Evolutionary conservation across 2,329 filamentous ascomycete genomes (phyloP).

Genomic region (Bipolaris sorokiniana): DNA sequence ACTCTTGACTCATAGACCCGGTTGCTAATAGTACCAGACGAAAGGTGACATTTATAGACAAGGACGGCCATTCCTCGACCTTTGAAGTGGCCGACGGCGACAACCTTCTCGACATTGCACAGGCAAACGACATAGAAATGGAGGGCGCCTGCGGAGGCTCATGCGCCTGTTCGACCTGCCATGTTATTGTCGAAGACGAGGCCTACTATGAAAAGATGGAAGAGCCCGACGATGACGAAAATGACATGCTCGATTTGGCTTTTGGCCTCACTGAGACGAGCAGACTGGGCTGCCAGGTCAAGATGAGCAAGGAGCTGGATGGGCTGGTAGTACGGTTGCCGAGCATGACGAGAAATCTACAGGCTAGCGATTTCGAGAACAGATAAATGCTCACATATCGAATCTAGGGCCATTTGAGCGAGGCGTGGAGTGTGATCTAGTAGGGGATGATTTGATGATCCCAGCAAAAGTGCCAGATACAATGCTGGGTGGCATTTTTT

Average conservation of each 20-base stretch:
- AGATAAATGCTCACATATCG: background rate
- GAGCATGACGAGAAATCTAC: constrained; percentile 92
- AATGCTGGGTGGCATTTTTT: background rate
- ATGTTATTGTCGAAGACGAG: constrained; percentile 80
- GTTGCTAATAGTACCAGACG: constrained; percentile 61
- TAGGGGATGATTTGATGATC: background rate
- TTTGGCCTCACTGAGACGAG: constrained; percentile 89
- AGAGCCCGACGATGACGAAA: constrained; percentile 57
- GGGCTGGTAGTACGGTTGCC: constrained; percentile 85
- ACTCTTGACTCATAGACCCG: background rate
- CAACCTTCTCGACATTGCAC: constrained; percentile 93
- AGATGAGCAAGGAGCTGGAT: constrained; percentile 89
- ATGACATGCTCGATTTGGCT: constrained; percentile 72
- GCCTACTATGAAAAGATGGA: constrained; percentile 76
- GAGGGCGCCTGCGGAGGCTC: constrained; percentile 96
- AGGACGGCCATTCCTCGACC: constrained; percentile 77
- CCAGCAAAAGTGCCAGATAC: background rate
- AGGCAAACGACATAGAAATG: constrained; percentile 96
- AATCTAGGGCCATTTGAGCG: background rate
- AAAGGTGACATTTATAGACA: constrained; percentile 91
- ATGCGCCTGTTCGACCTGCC: constrained; percentile 91
- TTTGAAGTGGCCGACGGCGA: constrained; percentile 84
- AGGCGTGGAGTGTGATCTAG: background rate
- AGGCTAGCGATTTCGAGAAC: constrained; percentile 82
- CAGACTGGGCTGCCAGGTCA: constrained; percentile 85